Evolutionary conservation across 1,139 yeast genomes (phyloP).

Genomic region (Taiozyma sp.): DNA sequence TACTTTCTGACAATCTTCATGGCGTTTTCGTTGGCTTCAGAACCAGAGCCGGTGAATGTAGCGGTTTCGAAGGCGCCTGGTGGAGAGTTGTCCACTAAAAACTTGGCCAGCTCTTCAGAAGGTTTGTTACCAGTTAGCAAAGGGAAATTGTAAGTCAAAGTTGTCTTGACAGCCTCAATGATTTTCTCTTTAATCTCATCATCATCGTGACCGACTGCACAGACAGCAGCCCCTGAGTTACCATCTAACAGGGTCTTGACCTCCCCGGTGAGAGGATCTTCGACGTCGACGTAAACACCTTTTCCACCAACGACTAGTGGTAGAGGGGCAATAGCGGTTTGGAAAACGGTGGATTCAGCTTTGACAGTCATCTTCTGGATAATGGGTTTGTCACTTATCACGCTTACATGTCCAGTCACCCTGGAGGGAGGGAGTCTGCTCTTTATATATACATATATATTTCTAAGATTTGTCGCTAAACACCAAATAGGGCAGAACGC

Average conservation of each 20-base stretch:
- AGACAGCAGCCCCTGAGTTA: conserved; percentile 60
- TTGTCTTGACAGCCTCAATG: conserved; percentile 40
- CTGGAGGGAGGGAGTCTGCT: no score
- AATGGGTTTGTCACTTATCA: not conserved
- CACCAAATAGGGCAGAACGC: not conserved
- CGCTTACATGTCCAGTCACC: no score
- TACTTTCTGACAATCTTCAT: conserved; percentile 53
- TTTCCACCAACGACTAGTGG: conserved; percentile 35
- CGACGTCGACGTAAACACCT: conserved; percentile 42
- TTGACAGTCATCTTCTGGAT: conserved; percentile 4
- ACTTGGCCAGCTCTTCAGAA: conserved; percentile 46
- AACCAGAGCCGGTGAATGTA: conserved; percentile 53
- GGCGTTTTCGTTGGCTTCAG: conserved; percentile 57
- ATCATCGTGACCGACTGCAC: conserved; percentile 56
- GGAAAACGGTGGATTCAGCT: conserved; percentile 5
- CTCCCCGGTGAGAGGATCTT: conserved; percentile 42
- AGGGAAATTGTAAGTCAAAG: conserved; percentile 41
- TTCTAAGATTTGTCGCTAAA: not conserved
- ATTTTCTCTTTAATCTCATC: conserved; percentile 44
- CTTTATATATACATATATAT: no score
- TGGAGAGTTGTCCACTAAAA: conserved; percentile 49
- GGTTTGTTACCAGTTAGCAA: conserved; percentile 36
- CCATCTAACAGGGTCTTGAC: conserved; percentile 42
- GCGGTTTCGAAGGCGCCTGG: conserved; percentile 49
- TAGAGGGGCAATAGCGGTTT: conserved; percentile 9